Evolutionary conservation across 2,329 filamentous ascomycete species (phyloP).

Genomic region (Rugonectria rugulosa): DNA sequence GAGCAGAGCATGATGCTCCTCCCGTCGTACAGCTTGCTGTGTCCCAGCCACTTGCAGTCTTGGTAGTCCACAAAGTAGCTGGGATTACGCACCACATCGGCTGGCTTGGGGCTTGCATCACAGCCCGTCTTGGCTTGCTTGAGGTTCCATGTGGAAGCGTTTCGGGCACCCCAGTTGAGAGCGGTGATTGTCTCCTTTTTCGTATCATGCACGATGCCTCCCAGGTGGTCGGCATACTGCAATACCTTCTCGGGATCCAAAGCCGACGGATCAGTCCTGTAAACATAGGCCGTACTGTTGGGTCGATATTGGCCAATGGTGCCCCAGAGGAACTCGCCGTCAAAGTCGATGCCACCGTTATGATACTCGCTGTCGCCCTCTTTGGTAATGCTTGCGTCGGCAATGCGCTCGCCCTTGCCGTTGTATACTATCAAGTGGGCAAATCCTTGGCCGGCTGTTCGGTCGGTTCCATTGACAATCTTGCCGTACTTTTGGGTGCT

Average conservation of each 20-base stretch:
- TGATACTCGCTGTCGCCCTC: constrained; percentile 52
- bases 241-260: constrained; percentile 47
- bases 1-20: constrained; percentile 56
- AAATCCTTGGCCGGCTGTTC: constrained; percentile 52
- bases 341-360: constrained; percentile 57
- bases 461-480: constrained; percentile 61
- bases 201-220: constrained; percentile 55
- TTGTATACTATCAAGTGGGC: constrained; percentile 55
- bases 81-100: constrained; percentile 44
- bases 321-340: constrained; percentile 56
- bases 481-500: constrained; percentile 49
- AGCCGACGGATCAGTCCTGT: constrained; percentile 47
- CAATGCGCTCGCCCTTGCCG: constrained; percentile 49
- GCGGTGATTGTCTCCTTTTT: constrained; percentile 44
- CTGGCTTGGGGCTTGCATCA: constrained; percentile 26
- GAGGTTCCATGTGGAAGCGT: constrained; percentile 49
- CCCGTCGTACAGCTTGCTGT: constrained; percentile 44
- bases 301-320: constrained; percentile 56
- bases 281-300: constrained; percentile 53
- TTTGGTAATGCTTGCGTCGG: constrained; percentile 52
- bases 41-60: constrained; percentile 60
- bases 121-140: constrained; percentile 22
- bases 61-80: constrained; percentile 58
- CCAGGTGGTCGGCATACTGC: constrained; percentile 52
- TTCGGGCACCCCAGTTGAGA: constrained; percentile 56